These are phyloP conservation scores for Eutrema heterophyllum DNA, from an alignment of 345 rosid species.

Conservation along the genomic window DNA sequence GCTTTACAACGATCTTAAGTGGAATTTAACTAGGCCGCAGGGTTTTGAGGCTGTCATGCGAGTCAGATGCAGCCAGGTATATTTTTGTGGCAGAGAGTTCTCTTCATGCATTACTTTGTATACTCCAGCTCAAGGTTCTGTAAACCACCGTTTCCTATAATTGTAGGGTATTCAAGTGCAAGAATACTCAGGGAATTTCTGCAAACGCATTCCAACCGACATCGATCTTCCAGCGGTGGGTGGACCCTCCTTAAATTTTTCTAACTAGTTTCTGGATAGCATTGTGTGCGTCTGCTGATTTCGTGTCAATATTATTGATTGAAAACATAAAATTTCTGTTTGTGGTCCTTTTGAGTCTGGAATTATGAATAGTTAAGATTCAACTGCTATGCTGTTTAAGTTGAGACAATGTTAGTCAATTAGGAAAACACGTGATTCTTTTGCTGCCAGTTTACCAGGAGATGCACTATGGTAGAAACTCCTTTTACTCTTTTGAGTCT, in stretches of 20 bases:
- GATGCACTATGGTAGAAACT: constrained; percentile 3
- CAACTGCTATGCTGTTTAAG: background rate
- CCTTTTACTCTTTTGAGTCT: constrained; percentile 9
- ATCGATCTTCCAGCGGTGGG: constrained; percentile 31
- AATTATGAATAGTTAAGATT: background rate
- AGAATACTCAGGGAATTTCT: constrained; percentile 89
- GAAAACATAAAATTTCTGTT: background rate
- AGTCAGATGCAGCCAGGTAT: constrained; percentile 92
- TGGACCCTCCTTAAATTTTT: constrained; percentile 12
- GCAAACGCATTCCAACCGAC: constrained; percentile 58
- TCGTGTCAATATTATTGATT: background rate
- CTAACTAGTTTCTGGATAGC: background rate
- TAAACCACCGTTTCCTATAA: background rate
- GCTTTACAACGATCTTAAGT: constrained; percentile 94
- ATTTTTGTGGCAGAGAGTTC: constrained; percentile 1
- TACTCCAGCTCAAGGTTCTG: background rate
- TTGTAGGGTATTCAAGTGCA: constrained; percentile 94
- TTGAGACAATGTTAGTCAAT: background rate
- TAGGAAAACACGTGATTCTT: background rate
- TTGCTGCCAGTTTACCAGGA: background rate
- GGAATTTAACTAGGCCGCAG: constrained; percentile 97
- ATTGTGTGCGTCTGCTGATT: constrained; percentile 1
- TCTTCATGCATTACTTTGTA: constrained; percentile 4
- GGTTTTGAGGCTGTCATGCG: constrained; percentile 99
- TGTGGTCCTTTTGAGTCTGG: background rate